Evolutionary conservation across 441 rosid species (phyloP).

Genomic region (Omphalea diandra): DNA sequence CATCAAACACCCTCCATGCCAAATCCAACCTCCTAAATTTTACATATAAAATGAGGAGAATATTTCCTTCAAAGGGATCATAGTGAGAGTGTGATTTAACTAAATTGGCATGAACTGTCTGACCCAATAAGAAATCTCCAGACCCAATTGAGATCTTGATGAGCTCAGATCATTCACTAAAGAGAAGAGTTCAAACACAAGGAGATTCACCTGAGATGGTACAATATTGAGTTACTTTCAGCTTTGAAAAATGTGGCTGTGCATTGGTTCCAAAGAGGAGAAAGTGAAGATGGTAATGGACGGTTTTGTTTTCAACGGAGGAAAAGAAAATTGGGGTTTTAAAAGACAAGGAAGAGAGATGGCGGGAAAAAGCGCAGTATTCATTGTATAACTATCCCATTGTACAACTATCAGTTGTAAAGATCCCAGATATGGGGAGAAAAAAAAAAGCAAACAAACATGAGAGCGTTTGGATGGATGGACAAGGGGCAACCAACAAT

Average conservation of each 20-base stretch:
- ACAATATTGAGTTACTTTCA: background rate
- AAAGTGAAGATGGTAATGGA: conserved; percentile 1
- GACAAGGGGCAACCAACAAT: too few relatives aligned
- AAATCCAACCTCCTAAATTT: conserved; percentile 21
- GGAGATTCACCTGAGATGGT: background rate
- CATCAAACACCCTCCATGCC: conserved; percentile 32
- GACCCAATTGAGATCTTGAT: conserved; percentile 30
- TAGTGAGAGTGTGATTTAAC: background rate
- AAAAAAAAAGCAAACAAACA: background rate
- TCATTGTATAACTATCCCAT: too few relatives aligned
- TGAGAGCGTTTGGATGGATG: too few relatives aligned
- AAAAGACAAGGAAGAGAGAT: background rate
- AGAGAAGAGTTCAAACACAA: conserved; percentile 17
- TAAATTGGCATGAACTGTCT: conserved; percentile 7
- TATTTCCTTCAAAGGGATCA: conserved; percentile 27
- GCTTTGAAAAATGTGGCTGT: background rate
- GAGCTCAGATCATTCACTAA: conserved; percentile 34
- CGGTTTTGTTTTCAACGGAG: background rate
- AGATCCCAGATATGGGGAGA: background rate
- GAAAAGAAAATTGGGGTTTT: conserved; percentile 2
- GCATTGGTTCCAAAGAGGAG: background rate
- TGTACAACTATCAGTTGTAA: background rate
- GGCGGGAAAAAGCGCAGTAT: background rate
- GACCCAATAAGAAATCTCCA: conserved; percentile 17
- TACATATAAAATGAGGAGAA: conserved; percentile 20